These are phyloP conservation scores for Neurospora africana DNA, from an alignment of 495 filamentous ascomycete species.

Conservation along the genomic window DNA sequence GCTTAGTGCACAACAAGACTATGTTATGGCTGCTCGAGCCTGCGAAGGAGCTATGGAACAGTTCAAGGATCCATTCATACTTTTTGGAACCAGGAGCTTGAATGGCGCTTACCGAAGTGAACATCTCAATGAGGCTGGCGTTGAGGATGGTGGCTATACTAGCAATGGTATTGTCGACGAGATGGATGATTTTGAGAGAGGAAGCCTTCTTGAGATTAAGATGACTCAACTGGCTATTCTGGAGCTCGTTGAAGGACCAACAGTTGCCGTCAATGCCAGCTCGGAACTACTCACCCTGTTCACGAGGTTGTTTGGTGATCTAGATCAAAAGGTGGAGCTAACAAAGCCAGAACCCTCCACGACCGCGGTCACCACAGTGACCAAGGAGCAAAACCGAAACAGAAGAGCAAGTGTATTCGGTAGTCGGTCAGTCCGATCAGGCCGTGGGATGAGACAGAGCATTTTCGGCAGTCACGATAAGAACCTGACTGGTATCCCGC, in stretches of 20 bases:
- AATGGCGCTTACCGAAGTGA: slow-evolving; percentile 42
- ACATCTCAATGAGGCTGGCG: slow-evolving; percentile 37
- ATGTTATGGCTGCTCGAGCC: slow-evolving; percentile 61
- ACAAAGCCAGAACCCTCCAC: slow-evolving; percentile 45
- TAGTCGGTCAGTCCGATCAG: slow-evolving; percentile 33
- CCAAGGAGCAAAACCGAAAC: slow-evolving; percentile 32
- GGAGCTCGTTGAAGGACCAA: slow-evolving; percentile 71
- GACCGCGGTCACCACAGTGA: slow-evolving; percentile 57
- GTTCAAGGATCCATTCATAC: slow-evolving; percentile 51
- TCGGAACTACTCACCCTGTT: slow-evolving; percentile 78
- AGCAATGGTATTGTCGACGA: slow-evolving; percentile 51
- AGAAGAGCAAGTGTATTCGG: slow-evolving; percentile 67
- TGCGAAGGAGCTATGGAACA: slow-evolving; percentile 88
- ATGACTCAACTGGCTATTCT: slow-evolving; percentile 85
- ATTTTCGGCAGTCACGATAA: slow-evolving; percentile 18
- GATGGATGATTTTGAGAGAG: slow-evolving; percentile 68
- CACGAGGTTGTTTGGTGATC: slow-evolving; percentile 58
- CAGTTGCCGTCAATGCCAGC: slow-evolving; percentile 71
- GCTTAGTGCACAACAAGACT: slow-evolving; percentile 78
- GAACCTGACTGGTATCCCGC: slow-evolving; percentile 13
- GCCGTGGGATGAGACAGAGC: slow-evolving; percentile 19
- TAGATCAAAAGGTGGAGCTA: slow-evolving; percentile 25
- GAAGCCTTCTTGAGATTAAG: slow-evolving; percentile 74
- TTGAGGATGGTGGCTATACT: not conserved
- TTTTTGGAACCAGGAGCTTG: slow-evolving; percentile 39